These are phyloP conservation scores for Epichloe festucae DNA, from an alignment of 2,329 filamentous ascomycete genomes.

Conservation along the genomic window DNA sequence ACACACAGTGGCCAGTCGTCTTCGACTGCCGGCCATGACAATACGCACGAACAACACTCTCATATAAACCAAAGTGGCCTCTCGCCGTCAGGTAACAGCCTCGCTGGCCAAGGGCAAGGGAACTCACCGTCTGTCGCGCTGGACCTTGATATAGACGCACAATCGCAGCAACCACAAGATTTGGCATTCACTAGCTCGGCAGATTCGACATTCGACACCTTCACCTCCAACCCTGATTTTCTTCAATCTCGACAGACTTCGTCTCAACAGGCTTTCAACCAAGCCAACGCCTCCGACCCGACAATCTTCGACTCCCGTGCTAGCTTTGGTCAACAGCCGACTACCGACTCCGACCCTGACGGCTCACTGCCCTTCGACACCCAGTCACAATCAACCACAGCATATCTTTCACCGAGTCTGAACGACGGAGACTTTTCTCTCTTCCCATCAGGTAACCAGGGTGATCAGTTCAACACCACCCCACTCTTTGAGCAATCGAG, in stretches of 20 bases:
- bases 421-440: constrained; percentile 48
- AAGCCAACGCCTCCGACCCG: constrained; percentile 22
- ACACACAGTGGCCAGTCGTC: constrained; percentile 43
- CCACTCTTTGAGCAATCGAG: constrained; percentile 43
- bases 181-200: constrained; percentile 18
- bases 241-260: constrained; percentile 34
- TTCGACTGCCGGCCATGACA: constrained; percentile 29
- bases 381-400: constrained; percentile 25
- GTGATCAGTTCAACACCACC: constrained; percentile 46
- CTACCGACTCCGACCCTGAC: constrained; percentile 19
- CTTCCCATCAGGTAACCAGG: constrained; percentile 42
- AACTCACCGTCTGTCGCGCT: constrained; percentile 35
- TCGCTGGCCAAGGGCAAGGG: constrained; percentile 30
- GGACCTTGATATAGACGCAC: constrained; percentile 45
- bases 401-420: constrained; percentile 38
- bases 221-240: constrained; percentile 34
- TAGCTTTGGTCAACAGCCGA: constrained; percentile 30
- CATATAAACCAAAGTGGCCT: constrained; percentile 54
- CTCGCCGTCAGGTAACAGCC: constrained; percentile 48
- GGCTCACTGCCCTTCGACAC: constrained; percentile 27
- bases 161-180: constrained; percentile 20
- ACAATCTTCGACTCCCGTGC: constrained; percentile 27
- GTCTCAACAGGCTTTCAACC: constrained; percentile 14
- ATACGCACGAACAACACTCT: constrained; percentile 36
- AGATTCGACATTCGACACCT: constrained; percentile 29